These are phyloP conservation scores for Fusarium decemcellulare DNA, from an alignment of 2,329 filamentous ascomycete species.

Conservation along the genomic window DNA sequence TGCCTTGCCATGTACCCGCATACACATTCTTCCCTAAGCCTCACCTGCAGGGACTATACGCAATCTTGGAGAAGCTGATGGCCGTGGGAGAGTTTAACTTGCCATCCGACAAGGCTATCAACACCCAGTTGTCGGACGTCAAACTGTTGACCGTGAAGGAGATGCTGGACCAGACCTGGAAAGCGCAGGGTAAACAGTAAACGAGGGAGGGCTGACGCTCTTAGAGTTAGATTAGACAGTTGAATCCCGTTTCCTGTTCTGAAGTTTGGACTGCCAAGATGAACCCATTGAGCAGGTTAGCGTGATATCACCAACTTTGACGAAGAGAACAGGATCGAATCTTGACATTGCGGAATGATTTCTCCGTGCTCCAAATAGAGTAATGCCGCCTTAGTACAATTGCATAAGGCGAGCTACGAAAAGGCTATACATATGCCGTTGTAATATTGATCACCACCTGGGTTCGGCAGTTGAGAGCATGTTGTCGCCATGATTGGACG, in stretches of 20 bases:
- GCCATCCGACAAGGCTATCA: not conserved
- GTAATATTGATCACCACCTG: too few species aligned
- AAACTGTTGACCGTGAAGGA: not conserved
- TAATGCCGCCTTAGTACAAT: too few species aligned
- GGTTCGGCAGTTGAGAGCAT: too few species aligned
- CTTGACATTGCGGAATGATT: too few species aligned
- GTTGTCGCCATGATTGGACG: too few species aligned
- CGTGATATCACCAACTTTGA: too few species aligned
- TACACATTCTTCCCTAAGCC: not conserved
- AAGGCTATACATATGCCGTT: too few species aligned
- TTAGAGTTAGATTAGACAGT: not conserved
- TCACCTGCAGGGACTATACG: conserved; percentile 2
- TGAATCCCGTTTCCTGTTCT: not conserved
- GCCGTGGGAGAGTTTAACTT: not conserved
- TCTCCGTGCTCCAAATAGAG: too few species aligned
- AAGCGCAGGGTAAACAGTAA: not conserved
- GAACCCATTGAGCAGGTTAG: too few species aligned
- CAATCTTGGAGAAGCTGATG: not conserved
- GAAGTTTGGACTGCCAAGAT: too few species aligned
- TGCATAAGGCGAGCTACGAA: too few species aligned
- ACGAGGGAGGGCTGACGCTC: not conserved
- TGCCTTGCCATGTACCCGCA: conserved; percentile 1
- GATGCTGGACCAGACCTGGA: conserved; percentile 1
- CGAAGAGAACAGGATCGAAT: too few species aligned
- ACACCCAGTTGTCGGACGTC: not conserved